A percentile compares a stretch with the other conserved stretches of the same genome.
phyloP scores from a whole-genome alignment of 352 stramenopile genomes.

The Pythium phragmitis region DNA sequence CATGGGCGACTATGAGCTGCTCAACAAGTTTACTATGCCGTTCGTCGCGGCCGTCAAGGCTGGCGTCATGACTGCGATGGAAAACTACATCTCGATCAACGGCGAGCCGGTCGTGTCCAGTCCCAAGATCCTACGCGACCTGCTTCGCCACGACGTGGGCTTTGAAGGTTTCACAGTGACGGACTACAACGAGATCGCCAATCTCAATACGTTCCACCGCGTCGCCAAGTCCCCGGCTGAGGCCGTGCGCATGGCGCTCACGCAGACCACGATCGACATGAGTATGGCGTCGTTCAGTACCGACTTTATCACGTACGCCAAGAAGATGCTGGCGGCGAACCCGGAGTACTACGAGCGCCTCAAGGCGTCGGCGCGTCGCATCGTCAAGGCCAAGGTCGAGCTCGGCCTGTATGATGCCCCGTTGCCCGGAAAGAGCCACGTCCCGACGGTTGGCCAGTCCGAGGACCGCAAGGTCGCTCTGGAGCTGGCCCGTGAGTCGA shows the following conservation, averaged over 20 bases:
- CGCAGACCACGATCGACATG: conserved; percentile 78
- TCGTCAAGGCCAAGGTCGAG: conserved; percentile 31
- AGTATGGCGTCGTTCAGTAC: conserved; percentile 59
- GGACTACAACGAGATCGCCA: conserved; percentile 82
- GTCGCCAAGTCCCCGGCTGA: conserved; percentile 36
- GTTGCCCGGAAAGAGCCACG: conserved; percentile 20
- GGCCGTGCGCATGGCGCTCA: conserved; percentile 47
- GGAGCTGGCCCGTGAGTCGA: conserved; percentile 29
- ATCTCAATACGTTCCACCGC: conserved; percentile 61
- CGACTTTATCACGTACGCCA: conserved; percentile 33
- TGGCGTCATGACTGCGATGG: conserved; percentile 89
- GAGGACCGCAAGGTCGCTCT: conserved; percentile 27
- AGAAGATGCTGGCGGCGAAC: conserved; percentile 28
- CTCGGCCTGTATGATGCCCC: conserved; percentile 29
- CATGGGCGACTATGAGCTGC: conserved; percentile 70
- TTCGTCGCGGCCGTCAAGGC: conserved; percentile 85
- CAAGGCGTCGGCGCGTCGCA: conserved; percentile 21
- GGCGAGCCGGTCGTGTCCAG: conserved; percentile 89
- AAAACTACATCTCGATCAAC: conserved; percentile 93
- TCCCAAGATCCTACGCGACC: conserved; percentile 45
- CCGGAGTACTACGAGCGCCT: conserved; percentile 26
- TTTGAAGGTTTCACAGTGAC: conserved; percentile 81
- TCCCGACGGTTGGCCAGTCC: conserved; percentile 34
- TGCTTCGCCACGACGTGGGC: conserved; percentile 51
- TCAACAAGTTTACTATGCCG: conserved; percentile 84